Percentiles rank a stretch among this genome's conserved stretches.
These are phyloP conservation scores for Alternaria sp. DNA, from an alignment of 2,329 filamentous ascomycete species.

Conservation along the genomic window DNA sequence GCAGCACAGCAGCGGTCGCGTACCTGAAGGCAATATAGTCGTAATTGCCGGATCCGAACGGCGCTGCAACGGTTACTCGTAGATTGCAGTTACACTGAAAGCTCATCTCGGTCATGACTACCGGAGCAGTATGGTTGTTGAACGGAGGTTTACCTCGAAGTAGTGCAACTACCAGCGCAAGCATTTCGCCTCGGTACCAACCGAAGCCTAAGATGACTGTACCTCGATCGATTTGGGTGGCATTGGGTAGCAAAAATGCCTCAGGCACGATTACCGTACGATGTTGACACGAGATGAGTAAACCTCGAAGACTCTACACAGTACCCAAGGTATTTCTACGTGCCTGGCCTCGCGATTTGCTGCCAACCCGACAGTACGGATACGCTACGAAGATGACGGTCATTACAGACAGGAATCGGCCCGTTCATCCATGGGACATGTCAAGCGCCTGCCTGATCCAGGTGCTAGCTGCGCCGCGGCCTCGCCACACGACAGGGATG, in stretches of 20 bases:
- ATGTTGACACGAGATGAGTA: neutral
- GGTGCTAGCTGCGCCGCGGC: conserved; percentile 7
- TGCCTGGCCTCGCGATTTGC: neutral
- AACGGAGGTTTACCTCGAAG: neutral
- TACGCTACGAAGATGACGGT: conserved; percentile 12
- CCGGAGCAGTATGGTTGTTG: neutral
- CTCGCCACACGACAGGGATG: conserved; percentile 6
- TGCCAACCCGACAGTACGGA: conserved; percentile 9
- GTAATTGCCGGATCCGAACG: conserved; percentile 6
- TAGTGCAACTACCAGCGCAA: conserved; percentile 1
- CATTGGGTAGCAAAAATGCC: neutral
- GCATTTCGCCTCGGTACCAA: neutral
- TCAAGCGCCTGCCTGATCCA: conserved; percentile 18
- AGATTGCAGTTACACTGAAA: conserved; percentile 3
- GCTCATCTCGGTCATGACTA: conserved; percentile 5
- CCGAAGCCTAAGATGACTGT: conserved; percentile 1
- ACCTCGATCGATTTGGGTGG: neutral
- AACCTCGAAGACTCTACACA: conserved; percentile 6
- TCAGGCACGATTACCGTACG: conserved; percentile 3
- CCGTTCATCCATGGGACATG: conserved; percentile 19
- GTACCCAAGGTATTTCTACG: conserved; percentile 1
- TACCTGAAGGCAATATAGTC: conserved; percentile 5
- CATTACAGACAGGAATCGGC: conserved; percentile 19
- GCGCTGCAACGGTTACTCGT: conserved; percentile 2
- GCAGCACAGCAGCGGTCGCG: conserved; percentile 5